These are phyloP conservation scores for Suillus americanus DNA, from an alignment of 768 basidiomycete genomes.

Conservation along the genomic window DNA sequence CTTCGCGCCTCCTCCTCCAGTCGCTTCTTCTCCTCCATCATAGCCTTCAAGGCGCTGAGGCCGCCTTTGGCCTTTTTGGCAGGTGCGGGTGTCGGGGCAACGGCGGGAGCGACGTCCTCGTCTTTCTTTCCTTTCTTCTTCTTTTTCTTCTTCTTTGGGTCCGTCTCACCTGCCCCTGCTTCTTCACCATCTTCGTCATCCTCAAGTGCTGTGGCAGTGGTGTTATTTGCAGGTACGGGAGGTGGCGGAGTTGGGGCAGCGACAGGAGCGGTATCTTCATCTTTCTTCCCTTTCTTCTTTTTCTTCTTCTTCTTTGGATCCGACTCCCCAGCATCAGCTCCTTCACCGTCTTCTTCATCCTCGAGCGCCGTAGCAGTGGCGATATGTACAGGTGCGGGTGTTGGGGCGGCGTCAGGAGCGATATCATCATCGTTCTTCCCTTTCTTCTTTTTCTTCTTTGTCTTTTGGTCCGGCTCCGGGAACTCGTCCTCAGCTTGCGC, in stretches of 20 bases:
- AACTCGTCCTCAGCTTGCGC: slow-evolving; percentile 41
- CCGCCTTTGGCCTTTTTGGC: slow-evolving; percentile 72
- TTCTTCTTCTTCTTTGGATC: slow-evolving; percentile 79
- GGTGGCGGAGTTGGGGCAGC: slow-evolving; percentile 32
- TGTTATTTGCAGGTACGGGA: slow-evolving; percentile 28
- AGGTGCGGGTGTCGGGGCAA: slow-evolving; percentile 35
- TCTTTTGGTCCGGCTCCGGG: slow-evolving; percentile 3
- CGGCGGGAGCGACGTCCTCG: slow-evolving; percentile 58
- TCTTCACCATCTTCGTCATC: slow-evolving; percentile 71
- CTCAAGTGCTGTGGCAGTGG: slow-evolving; percentile 35
- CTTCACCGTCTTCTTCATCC: slow-evolving; percentile 69
- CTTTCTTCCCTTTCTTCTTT: slow-evolving; percentile 78
- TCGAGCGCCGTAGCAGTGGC: slow-evolving; percentile 36
- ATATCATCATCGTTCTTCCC: slow-evolving; percentile 54
- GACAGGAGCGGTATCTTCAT: slow-evolving; percentile 61
- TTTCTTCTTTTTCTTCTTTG: slow-evolving; percentile 55
- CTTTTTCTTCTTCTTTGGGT: slow-evolving; percentile 76
- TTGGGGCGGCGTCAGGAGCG: slow-evolving; percentile 29
- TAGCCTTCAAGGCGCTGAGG: slow-evolving; percentile 80
- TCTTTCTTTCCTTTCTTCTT: slow-evolving; percentile 81
- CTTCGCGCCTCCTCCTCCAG: slow-evolving; percentile 80
- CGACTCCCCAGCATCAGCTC: slow-evolving; percentile 47
- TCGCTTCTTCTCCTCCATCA: slow-evolving; percentile 91
- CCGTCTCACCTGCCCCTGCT: slow-evolving; percentile 45
- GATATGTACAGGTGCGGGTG: slow-evolving; percentile 31